These are phyloP conservation scores for Lasiodiplodia sp. DNA, from an alignment of 2,329 filamentous ascomycete genomes.

Conservation along the genomic window DNA sequence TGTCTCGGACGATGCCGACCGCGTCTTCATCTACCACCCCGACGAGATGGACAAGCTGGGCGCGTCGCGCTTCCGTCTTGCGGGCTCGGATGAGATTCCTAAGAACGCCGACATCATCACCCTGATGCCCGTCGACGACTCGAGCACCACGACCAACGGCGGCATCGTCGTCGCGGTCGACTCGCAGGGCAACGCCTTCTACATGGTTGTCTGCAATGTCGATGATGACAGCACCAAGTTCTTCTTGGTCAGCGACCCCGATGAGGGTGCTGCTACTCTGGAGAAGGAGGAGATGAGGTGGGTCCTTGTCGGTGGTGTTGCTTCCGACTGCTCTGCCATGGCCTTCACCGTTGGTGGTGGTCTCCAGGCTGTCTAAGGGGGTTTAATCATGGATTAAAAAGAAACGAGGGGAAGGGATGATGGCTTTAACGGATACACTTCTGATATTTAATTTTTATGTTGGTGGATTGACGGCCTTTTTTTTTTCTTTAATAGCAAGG, in stretches of 20 bases:
- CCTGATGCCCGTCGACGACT: neutral
- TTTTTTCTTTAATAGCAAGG: neutral
- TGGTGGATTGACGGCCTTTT: neutral
- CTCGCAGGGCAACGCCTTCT: slow-evolving; percentile 10
- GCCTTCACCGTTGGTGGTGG: neutral
- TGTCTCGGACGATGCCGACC: slow-evolving; percentile 11
- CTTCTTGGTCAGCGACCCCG: slow-evolving; percentile 3
- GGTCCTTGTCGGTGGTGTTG: neutral
- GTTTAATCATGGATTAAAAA: neutral
- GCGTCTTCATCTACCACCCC: slow-evolving; percentile 19
- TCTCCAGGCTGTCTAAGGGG: neutral
- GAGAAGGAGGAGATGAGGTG: slow-evolving; percentile 8
- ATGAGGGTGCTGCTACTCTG: neutral
- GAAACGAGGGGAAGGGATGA: neutral
- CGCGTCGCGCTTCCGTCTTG: slow-evolving; percentile 13
- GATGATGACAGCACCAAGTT: slow-evolving; percentile 6
- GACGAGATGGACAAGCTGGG: slow-evolving; percentile 1
- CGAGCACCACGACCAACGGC: neutral
- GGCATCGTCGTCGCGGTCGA: slow-evolving; percentile 13
- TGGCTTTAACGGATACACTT: neutral
- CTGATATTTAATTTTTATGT: neutral
- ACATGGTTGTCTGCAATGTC: slow-evolving; percentile 11
- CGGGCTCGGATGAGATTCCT: neutral
- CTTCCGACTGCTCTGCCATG: slow-evolving; percentile 4
- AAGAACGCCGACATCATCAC: slow-evolving; percentile 11